Conservation (phyloP, 140 eudicot genomes). For the Oenanthe javanica region DNA sequence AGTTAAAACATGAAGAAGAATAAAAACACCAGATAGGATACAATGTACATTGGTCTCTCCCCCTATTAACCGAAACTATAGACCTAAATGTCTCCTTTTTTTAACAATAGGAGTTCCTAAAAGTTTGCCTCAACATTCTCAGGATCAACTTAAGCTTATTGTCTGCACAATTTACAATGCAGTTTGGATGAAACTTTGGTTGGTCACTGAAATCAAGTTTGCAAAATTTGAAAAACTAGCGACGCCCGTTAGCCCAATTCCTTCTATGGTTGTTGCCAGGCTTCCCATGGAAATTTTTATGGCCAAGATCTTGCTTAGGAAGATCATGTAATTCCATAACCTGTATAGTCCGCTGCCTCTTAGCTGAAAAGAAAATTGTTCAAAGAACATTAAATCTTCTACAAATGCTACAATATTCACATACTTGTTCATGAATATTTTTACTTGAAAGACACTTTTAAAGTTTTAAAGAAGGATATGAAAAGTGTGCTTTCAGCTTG, state of each 20-base stretch:
- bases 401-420: not conserved
- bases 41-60: not conserved
- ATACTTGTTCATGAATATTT: not conserved
- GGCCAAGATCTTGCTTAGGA: slow-evolving; percentile 52
- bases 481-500: not conserved
- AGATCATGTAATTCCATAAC: slow-evolving; percentile 87
- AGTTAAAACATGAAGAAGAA: not conserved
- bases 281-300: slow-evolving; percentile 40
- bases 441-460: not conserved
- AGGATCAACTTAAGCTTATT: not conserved
- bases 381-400: not conserved
- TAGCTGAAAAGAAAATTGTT: slow-evolving; percentile 46
- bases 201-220: not conserved
- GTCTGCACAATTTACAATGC: not conserved
- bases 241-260: slow-evolving; percentile 54
- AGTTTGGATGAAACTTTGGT: not conserved
- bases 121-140: slow-evolving; percentile 5
- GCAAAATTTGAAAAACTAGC: slow-evolving; percentile 18
- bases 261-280: slow-evolving; percentile 52
- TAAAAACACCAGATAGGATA: not conserved
- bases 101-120: not conserved
- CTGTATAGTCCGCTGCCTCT: slow-evolving; percentile 85
- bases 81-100: slow-evolving; percentile 4
- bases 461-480: not conserved
- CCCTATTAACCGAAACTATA: not conserved